phyloP scores from a whole-genome alignment of 352 stramenopile genomes.

The Phytopythium montanum region DNA sequence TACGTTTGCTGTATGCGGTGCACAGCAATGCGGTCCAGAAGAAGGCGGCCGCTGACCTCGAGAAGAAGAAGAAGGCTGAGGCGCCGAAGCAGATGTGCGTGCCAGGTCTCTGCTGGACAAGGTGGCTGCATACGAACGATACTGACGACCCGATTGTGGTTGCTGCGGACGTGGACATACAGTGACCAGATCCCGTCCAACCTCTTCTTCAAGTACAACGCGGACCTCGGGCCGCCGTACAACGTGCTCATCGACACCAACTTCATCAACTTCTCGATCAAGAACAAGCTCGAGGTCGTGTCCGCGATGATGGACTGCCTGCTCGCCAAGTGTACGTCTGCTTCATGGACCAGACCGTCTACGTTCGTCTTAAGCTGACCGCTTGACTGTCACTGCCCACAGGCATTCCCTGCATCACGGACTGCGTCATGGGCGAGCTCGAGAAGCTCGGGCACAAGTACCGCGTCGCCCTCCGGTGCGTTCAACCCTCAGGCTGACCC shows the following conservation, averaged over 20 bases:
- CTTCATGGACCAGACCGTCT: background rate
- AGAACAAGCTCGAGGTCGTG: slow-evolving; percentile 98
- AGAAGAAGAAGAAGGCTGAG: slow-evolving; percentile 89
- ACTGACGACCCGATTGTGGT: background rate
- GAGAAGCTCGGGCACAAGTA: slow-evolving; percentile 99
- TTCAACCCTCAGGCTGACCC: background rate
- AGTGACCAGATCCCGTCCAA: slow-evolving; percentile 96
- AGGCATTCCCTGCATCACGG: slow-evolving; percentile 96
- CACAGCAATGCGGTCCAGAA: slow-evolving; percentile 76
- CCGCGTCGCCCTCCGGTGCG: slow-evolving; percentile 71
- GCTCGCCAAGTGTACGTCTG: slow-evolving; percentile 94
- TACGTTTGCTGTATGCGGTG: slow-evolving; percentile 1
- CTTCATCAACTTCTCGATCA: slow-evolving; percentile 99
- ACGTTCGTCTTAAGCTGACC: background rate
- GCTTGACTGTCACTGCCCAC: background rate
- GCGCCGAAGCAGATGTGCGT: slow-evolving; percentile 92
- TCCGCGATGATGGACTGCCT: slow-evolving; percentile 99
- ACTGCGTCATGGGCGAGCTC: slow-evolving; percentile 99
- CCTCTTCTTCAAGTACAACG: slow-evolving; percentile 99
- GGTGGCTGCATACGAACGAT: background rate
- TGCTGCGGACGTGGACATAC: background rate
- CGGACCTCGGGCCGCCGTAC: slow-evolving; percentile 97
- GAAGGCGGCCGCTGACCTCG: slow-evolving; percentile 64
- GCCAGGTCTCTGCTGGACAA: background rate
- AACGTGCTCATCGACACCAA: slow-evolving; percentile 99